Evolutionary conservation across 176 grass and related monocot species (phyloP).

Genomic region (Themeda triandra): DNA sequence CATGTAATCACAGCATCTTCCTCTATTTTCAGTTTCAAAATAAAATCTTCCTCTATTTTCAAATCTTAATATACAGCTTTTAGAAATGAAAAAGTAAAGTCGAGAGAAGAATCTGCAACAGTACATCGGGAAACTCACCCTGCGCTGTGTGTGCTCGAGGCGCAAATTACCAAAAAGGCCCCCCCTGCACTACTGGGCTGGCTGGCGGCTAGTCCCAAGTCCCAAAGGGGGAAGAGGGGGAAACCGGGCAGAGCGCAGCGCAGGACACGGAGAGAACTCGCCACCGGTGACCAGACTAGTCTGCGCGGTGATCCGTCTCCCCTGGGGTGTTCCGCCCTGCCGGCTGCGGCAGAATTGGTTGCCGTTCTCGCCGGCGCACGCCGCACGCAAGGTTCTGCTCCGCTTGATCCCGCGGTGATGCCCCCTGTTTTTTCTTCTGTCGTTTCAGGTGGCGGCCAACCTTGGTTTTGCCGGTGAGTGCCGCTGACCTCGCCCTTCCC

Average conservation of each 20-base stretch:
- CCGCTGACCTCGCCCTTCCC: neutral
- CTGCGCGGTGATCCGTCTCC: conserved; percentile 18
- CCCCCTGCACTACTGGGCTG: neutral
- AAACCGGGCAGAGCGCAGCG: neutral
- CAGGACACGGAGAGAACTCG: neutral
- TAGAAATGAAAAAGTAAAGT: neutral
- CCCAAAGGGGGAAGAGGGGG: neutral
- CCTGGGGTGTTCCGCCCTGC: neutral
- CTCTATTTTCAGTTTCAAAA: too few relatives aligned
- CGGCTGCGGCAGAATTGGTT: neutral
- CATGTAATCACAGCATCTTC: too few relatives aligned
- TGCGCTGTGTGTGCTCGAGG: neutral
- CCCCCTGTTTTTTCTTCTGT: neutral
- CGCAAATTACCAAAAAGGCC: conserved; percentile 21
- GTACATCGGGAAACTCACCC: too few relatives aligned
- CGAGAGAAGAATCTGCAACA: neutral
- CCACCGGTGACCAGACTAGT: neutral
- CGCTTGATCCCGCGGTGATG: conserved; percentile 15
- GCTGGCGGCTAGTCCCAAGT: neutral
- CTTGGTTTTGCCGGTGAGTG: neutral
- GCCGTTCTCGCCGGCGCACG: neutral
- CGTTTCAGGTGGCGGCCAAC: neutral
- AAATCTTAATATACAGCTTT: too few relatives aligned
- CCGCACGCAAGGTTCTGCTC: neutral
- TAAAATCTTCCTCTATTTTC: too few relatives aligned